Conservation (phyloP, 768 basidiomycete species). For the Lentinula lateritia region DNA sequence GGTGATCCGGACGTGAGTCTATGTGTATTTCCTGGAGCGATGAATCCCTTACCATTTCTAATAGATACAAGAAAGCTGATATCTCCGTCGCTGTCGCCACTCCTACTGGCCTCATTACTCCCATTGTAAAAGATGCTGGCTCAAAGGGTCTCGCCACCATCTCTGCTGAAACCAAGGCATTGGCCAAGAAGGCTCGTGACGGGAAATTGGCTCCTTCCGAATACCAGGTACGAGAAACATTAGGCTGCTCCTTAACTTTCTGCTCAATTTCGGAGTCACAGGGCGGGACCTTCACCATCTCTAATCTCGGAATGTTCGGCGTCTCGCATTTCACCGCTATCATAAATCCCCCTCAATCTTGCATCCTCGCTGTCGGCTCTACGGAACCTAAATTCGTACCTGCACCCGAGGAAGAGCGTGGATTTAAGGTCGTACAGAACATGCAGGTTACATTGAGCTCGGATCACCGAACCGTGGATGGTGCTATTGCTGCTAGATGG, state of each 20-base stretch:
- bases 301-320: conserved; percentile 98
- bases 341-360: conserved; percentile 97
- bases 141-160: conserved; percentile 90
- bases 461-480: conserved; percentile 95
- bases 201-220: conserved; percentile 93
- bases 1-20: conserved; percentile 85
- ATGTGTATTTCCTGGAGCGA: background rate
- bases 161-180: conserved; percentile 84
- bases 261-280: conserved; percentile 19
- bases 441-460: conserved; percentile 97
- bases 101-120: conserved; percentile 92
- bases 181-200: conserved; percentile 95
- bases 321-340: conserved; percentile 96
- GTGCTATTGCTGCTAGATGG: conserved; percentile 93
- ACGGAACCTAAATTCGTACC: conserved; percentile 84
- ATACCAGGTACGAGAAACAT: conserved; percentile 67
- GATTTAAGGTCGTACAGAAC: conserved; percentile 85
- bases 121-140: conserved; percentile 92
- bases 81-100: conserved; percentile 97
- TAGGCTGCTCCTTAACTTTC: background rate
- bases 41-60: background rate
- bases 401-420: conserved; percentile 85
- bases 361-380: conserved; percentile 92
- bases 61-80: conserved; percentile 92
- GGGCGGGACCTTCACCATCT: conserved; percentile 98